These are phyloP conservation scores for Phyllosticta paracitricarpa DNA, from an alignment of 2,329 filamentous ascomycete species.

Conservation along the genomic window DNA sequence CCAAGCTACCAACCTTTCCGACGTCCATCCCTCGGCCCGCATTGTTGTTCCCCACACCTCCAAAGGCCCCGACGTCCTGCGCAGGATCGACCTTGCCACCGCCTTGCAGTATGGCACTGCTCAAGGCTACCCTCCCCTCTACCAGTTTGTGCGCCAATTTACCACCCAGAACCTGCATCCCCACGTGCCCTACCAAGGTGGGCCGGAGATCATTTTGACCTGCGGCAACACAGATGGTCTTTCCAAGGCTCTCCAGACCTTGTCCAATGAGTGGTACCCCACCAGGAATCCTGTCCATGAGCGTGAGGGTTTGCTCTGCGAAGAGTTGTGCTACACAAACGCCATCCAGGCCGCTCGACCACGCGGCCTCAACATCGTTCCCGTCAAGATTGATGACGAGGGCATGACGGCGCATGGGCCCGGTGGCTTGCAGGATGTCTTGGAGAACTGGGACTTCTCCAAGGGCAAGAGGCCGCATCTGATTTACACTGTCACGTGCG, in stretches of 20 bases:
- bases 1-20: conserved; percentile 23
- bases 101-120: conserved; percentile 83
- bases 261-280: conserved; percentile 66
- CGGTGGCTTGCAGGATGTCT: conserved; percentile 65
- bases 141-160: conserved; percentile 71
- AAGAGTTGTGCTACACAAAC: conserved; percentile 74
- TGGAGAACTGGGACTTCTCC: conserved; percentile 70
- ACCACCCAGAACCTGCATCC: conserved; percentile 67
- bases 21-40: conserved; percentile 31
- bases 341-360: conserved; percentile 58
- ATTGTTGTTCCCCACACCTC: conserved; percentile 64
- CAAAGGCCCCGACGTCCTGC: conserved; percentile 45
- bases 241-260: conserved; percentile 62
- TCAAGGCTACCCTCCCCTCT: conserved; percentile 69
- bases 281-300: conserved; percentile 56
- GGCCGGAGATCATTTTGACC: conserved; percentile 68
- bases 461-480: conserved; percentile 70
- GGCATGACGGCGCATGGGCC: conserved; percentile 69
- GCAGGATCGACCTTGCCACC: conserved; percentile 69
- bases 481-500: conserved; percentile 83
- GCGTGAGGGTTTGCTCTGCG: conserved; percentile 67
- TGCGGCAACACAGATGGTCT: conserved; percentile 82
- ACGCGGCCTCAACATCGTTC: conserved; percentile 60
- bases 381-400: conserved; percentile 65
- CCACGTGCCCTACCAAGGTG: conserved; percentile 65